Conservation (phyloP, 345 rosid species). For the Lepidium sativum region DNA sequence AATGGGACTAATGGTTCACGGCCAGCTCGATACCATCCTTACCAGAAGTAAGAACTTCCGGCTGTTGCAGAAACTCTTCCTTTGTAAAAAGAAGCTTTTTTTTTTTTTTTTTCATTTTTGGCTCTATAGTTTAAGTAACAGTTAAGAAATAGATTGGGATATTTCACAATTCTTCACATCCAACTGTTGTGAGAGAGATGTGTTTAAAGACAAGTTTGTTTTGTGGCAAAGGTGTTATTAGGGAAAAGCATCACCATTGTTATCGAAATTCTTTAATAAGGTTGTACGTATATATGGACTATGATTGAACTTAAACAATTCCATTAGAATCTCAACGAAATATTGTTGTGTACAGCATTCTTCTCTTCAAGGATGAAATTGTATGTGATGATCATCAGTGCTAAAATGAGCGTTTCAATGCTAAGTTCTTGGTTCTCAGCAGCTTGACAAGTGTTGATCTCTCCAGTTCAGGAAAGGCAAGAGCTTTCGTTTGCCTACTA, state of each 20-base stretch:
- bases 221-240: slow-evolving; percentile 2
- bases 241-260: neutral
- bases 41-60: slow-evolving; percentile 34
- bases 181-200: slow-evolving; percentile 3
- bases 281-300: neutral
- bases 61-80: slow-evolving; percentile 7
- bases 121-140: neutral
- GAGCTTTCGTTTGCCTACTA: neutral
- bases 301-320: neutral
- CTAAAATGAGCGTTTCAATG: slow-evolving; percentile 3
- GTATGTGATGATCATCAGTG: slow-evolving; percentile 22
- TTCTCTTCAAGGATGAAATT: slow-evolving; percentile 11
- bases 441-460: neutral
- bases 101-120: neutral
- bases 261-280: slow-evolving; percentile 2
- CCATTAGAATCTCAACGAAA: neutral
- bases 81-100: slow-evolving; percentile 4
- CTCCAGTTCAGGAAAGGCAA: neutral
- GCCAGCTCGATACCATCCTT: slow-evolving; percentile 58
- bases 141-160: slow-evolving; percentile 11
- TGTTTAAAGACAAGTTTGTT: neutral
- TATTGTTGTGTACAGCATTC: neutral
- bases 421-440: slow-evolving; percentile 7
- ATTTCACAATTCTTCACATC: slow-evolving; percentile 10
- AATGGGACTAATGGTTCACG: slow-evolving; percentile 37